Base-by-base conservation (phyloP, 2,329 filamentous ascomycete genomes). In the Fusarium nurragi region DNA sequence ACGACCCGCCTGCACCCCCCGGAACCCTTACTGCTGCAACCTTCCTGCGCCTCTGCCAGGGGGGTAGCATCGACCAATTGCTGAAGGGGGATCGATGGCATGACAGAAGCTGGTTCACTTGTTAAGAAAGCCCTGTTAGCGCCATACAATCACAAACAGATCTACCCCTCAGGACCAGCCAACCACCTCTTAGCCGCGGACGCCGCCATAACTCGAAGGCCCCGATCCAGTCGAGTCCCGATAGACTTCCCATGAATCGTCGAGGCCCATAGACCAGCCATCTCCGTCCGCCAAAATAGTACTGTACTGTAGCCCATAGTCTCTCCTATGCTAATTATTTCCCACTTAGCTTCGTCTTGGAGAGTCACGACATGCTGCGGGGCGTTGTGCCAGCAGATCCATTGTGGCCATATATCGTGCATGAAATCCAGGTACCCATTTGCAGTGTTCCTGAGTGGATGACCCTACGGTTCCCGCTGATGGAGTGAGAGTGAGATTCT, bases 301-400 rank as follows among this genome's bases (percentile, higher is more conserved):
- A 39, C 39, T 44, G n/a, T 54, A 39, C 30, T n/a, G 30, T 47
- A 51, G 48, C n/a, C 32, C 18, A 47, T 26, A 47, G 40, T 30
- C 61, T 54, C 50, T 18, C 39, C 44, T 47, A 47, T 47, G 48
- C 21, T 28, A 44, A 44, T 32, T 56, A 34, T 64, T 60, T 64
- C 22, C 57, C 62, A 66, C 66, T 55, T 61, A 30, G 54, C 45
- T 50, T 47, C 36, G 30, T 47, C 56, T 51, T 49, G 47, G 55
- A 64, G 63, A 69, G 62, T 69, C 70, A 67, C 60, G 64, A 71
- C 68, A 57, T 54, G 50, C 41, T 64, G 70, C 68, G 68, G 70
- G 70, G 65, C 68, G 58, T 43, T 50, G 49, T 55, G 60, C 61
- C 61, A 72, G 47, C 61, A 70, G 70, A 72, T 72, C 68, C 66